Evolutionary conservation across 805 yeast genomes (phyloP).

Genomic region (Myxozyma neotropica): DNA sequence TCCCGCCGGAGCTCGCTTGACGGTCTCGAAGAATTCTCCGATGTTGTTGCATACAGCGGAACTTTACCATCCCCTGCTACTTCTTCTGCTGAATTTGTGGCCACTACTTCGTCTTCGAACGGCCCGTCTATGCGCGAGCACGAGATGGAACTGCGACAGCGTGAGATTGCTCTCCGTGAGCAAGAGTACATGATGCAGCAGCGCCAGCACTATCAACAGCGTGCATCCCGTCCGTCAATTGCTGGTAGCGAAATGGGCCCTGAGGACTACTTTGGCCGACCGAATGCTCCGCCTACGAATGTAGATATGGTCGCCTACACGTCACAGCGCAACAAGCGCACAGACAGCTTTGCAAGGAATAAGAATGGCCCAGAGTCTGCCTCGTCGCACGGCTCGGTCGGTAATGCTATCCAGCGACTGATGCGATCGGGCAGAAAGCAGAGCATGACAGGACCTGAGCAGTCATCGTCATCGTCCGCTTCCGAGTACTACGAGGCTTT

Average conservation of each 20-base stretch:
- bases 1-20: constrained; percentile 20
- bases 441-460: constrained; percentile 2
- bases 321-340: constrained; percentile 26
- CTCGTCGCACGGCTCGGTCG: constrained; percentile 2
- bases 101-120: constrained; percentile 9
- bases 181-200: constrained; percentile 20
- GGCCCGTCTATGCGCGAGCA: constrained; percentile 20
- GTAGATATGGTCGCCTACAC: constrained; percentile 31
- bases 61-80: neutral
- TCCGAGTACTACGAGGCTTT: constrained; percentile 28
- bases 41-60: constrained; percentile 25
- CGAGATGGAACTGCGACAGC: constrained; percentile 22
- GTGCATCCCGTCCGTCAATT: neutral
- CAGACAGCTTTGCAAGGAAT: constrained; percentile 4
- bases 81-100: neutral
- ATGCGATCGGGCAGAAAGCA: constrained; percentile 9
- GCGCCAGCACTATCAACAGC: constrained; percentile 3
- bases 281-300: constrained; percentile 9
- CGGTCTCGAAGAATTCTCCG: constrained; percentile 30
- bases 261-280: constrained; percentile 18
- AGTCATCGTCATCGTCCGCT: neutral
- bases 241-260: constrained; percentile 1
- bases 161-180: constrained; percentile 24
- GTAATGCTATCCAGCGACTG: neutral
- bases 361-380: neutral